Evolutionary conservation across 495 filamentous ascomycete genomes (phyloP).

Genomic region (Acidomyces sp.): DNA sequence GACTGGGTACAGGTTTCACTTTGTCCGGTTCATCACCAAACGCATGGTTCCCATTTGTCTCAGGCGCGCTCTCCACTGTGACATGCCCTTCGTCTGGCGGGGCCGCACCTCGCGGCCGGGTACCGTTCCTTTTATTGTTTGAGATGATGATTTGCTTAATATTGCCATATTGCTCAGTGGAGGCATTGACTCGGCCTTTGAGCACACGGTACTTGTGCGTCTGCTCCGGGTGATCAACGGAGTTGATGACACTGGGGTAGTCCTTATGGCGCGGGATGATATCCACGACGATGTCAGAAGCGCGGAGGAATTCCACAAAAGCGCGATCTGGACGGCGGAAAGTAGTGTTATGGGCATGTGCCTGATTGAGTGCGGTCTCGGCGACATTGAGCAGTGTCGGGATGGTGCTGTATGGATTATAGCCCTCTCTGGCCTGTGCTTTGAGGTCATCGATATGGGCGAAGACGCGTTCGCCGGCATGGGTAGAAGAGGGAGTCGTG

Average conservation of each 20-base stretch:
- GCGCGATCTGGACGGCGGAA: conserved; percentile 43
- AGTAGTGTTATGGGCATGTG: conserved; percentile 12
- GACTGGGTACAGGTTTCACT: conserved; percentile 41
- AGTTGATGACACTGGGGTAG: conserved; percentile 41
- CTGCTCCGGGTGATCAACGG: conserved; percentile 26
- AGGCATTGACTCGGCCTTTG: conserved; percentile 21
- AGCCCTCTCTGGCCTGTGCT: conserved; percentile 6
- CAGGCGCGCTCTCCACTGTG: conserved; percentile 1
- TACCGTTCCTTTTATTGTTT: conserved; percentile 47
- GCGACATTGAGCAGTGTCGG: conserved; percentile 4
- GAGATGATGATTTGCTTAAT: conserved; percentile 57
- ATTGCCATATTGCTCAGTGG: conserved; percentile 37
- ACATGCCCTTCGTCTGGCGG: conserved; percentile 3
- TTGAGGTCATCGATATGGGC: conserved; percentile 14
- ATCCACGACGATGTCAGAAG: conserved; percentile 61
- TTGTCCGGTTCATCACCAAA: neutral
- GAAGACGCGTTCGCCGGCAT: conserved; percentile 6
- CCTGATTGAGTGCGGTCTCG: conserved; percentile 9
- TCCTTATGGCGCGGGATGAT: conserved; percentile 61
- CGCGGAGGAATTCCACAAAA: conserved; percentile 66
- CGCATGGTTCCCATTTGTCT: neutral
- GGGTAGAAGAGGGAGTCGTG: neutral
- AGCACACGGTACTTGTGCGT: conserved; percentile 18
- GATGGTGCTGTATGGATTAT: conserved; percentile 4
- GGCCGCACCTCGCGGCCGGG: conserved; percentile 23